Evolutionary conservation across 1,139 yeast species (phyloP).

Genomic region (Debaryomycetaceae sp.): DNA sequence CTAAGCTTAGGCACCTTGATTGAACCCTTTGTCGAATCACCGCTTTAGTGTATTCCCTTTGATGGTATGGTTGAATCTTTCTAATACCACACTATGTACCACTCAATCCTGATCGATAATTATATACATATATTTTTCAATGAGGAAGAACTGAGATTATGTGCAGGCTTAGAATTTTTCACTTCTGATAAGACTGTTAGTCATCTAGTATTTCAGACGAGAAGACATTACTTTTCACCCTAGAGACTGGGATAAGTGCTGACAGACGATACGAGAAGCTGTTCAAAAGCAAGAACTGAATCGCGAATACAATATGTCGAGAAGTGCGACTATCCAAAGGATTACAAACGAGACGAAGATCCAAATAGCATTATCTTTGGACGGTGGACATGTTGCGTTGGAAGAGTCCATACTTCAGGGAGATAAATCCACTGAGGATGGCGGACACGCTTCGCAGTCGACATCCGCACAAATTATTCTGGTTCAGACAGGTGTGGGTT

Average conservation of each 20-base stretch:
- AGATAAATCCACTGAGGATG: constrained; percentile 26
- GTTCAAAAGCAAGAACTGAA: background rate
- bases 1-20: too few relatives aligned
- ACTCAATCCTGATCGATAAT: background rate
- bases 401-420: constrained; percentile 49
- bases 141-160: background rate
- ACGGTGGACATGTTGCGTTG: constrained; percentile 73
- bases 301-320: constrained; percentile 7
- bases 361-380: constrained; percentile 77
- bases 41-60: too few relatives aligned
- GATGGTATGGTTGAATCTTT: background rate
- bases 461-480: constrained; percentile 68
- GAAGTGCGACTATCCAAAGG: constrained; percentile 57
- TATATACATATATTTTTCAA: background rate
- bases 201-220: background rate
- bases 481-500: constrained; percentile 90
- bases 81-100: background rate
- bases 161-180: background rate
- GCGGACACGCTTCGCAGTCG: constrained; percentile 58
- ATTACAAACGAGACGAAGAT: constrained; percentile 91
- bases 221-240: background rate
- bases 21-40: too few relatives aligned
- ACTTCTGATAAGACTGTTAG: background rate
- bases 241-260: too few relatives aligned
- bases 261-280: too few relatives aligned